Conservation (phyloP, 2,329 filamentous ascomycete species). For the Coniochaeta sp. region DNA sequence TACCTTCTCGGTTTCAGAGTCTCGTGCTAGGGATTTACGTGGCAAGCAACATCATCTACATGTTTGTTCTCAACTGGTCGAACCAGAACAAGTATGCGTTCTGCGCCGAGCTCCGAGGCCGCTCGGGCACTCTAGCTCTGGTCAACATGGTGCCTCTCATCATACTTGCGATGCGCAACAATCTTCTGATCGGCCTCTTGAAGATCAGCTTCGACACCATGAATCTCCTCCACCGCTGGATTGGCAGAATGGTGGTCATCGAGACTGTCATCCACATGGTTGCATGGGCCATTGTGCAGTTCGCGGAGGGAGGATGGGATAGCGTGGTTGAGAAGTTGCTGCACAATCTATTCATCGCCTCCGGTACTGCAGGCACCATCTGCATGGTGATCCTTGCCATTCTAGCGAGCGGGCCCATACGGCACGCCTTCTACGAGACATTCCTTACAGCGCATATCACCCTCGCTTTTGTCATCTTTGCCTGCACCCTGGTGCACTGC, state of each 20-base stretch:
- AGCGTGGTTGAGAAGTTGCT: slow-evolving; percentile 47
- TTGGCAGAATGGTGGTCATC: slow-evolving; percentile 64
- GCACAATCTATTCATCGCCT: slow-evolving; percentile 55
- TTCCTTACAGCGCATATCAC: slow-evolving; percentile 84
- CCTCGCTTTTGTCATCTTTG: slow-evolving; percentile 59
- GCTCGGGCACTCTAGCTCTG: slow-evolving; percentile 74
- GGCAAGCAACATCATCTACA: slow-evolving; percentile 54
- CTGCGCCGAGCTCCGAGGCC: slow-evolving; percentile 75
- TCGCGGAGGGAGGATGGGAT: slow-evolving; percentile 54
- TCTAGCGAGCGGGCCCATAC: slow-evolving; percentile 67
- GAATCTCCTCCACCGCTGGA: slow-evolving; percentile 82
- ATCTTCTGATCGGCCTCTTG: slow-evolving; percentile 75
- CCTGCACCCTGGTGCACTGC: slow-evolving; percentile 73
- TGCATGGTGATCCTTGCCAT: slow-evolving; percentile 61
- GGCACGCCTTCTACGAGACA: slow-evolving; percentile 95
- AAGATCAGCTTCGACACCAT: slow-evolving; percentile 94
- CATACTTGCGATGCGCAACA: slow-evolving; percentile 85
- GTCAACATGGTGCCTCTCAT: slow-evolving; percentile 91
- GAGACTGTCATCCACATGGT: slow-evolving; percentile 64
- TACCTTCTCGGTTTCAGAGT: slow-evolving; percentile 57
- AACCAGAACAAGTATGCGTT: slow-evolving; percentile 53
- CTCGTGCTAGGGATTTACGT: slow-evolving; percentile 50
- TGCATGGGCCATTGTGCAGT: slow-evolving; percentile 67
- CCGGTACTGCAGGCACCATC: slow-evolving; percentile 43
- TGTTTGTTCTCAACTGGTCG: slow-evolving; percentile 54